Percentiles rank a stretch among this genome's conserved stretches.
These are phyloP conservation scores for Sutorius eximius DNA, from an alignment of 1,284 basidiomycete species.

Conservation along the genomic window DNA sequence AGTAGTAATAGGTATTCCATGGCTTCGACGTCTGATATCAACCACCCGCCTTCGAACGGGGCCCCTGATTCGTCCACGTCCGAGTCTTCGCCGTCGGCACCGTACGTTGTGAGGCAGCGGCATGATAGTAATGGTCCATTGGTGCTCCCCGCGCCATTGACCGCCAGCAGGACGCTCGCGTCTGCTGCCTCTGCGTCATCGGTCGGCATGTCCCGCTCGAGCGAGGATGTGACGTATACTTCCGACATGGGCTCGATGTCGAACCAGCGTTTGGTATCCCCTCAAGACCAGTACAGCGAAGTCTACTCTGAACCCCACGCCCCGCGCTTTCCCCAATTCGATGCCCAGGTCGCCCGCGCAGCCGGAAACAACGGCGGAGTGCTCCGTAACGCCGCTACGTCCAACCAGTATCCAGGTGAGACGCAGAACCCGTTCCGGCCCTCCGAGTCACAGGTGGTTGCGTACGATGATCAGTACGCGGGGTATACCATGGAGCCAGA, in stretches of 20 bases:
- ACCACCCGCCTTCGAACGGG: conserved; percentile 47
- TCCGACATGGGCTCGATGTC: conserved; percentile 58
- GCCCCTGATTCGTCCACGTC: conserved; percentile 62
- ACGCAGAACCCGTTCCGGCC: conserved; percentile 51
- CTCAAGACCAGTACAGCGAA: conserved; percentile 48
- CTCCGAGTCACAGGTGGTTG: conserved; percentile 38
- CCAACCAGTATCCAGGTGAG: conserved; percentile 48
- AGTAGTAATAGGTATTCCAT: conserved; percentile 68
- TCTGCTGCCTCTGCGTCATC: conserved; percentile 51
- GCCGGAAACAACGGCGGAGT: conserved; percentile 40
- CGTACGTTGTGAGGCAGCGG: conserved; percentile 46
- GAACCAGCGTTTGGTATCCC: conserved; percentile 56
- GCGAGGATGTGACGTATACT: conserved; percentile 57
- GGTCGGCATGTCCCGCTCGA: conserved; percentile 58
- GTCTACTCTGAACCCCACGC: conserved; percentile 33
- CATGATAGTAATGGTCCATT: conserved; percentile 68
- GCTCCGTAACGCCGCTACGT: conserved; percentile 41
- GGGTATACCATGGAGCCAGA: conserved; percentile 40
- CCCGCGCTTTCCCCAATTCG: conserved; percentile 36
- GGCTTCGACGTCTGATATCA: conserved; percentile 74
- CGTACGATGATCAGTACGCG: conserved; percentile 40
- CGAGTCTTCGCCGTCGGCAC: conserved; percentile 52
- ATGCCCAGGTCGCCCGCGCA: conserved; percentile 44
- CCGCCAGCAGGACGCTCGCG: conserved; percentile 49
- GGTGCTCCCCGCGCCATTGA: conserved; percentile 68